Evolutionary conservation across 305 asterid species (phyloP), one percentile per base, ranked within the genome.

Genomic region (Lippia alba): DNA sequence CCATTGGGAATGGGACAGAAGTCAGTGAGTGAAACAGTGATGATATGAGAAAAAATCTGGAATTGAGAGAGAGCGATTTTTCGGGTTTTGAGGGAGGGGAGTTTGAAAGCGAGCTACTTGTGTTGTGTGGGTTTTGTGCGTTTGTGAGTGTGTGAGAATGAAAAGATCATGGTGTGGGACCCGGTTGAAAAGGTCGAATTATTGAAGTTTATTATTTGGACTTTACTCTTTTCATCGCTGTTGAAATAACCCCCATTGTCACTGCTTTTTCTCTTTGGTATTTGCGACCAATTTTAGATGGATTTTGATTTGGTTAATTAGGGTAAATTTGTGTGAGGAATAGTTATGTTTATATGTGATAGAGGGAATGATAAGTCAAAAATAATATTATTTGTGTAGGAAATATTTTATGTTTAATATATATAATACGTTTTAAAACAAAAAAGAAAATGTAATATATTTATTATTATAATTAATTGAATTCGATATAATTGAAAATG

Each of bases 131-230:
- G 9, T 39, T 59, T 8, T 45, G 67, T 36, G 6, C 2, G 56
- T 59, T 8, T 45, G 67, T 36, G 6, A 12, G 56, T 54, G 34
- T 17, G 4, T 70, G 59, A 41, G 66, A 66, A 77, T 51, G 75
- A 72, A 71, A 57, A 20, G 78, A 79, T 72, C 76, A 77, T 77
- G 80, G 11, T 56, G 39, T 77, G 78, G 85, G 76, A 6, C 82
- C 82, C 8, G 71, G 60, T 14, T 12, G 0, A 39, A 74, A 77
- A 54, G 66, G 17, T 18, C 1, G 78, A 70, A 77, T 71, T 71
- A 77, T 74, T 81, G 78, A 63, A 50, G 75, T 56, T 62, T 70
- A 56, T 70, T 72, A 64, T 49, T 46, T 69, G 49, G 71, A 55
- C 32, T 50, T 64, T 64, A 66, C 64, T 73, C 72, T 20, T 54